Evolutionary conservation across 2,329 filamentous ascomycete genomes (phyloP).

Genomic region (Pyrenochaeta sp.): DNA sequence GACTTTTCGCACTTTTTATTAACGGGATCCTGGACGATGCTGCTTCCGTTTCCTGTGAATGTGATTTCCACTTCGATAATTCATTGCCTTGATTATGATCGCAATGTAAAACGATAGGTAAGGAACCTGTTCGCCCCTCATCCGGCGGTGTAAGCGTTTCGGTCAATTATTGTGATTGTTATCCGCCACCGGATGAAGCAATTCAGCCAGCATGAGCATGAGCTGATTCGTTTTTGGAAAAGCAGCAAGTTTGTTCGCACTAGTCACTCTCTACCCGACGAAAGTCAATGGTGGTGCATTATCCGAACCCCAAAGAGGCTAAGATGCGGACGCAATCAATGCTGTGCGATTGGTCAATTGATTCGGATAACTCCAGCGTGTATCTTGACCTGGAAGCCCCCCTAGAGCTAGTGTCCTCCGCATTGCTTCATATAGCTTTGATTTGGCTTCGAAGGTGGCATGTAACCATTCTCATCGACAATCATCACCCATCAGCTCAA

Average conservation of each 20-base stretch:
- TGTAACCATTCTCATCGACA: background rate
- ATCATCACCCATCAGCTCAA: background rate
- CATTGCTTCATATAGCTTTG: background rate
- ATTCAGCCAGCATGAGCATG: background rate
- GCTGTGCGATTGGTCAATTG: background rate
- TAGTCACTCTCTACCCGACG: background rate
- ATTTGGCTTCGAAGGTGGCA: background rate
- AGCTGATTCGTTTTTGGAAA: background rate
- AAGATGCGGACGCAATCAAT: background rate
- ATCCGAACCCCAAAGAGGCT: background rate
- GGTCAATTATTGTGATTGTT: too few relatives aligned
- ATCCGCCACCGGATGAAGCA: background rate
- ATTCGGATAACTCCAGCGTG: background rate
- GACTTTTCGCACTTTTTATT: too few relatives aligned
- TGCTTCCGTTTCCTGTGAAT: too few relatives aligned
- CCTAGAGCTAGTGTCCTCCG: background rate
- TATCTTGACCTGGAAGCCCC: background rate
- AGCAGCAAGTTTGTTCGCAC: background rate
- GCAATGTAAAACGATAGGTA: too few relatives aligned
- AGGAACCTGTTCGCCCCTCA: too few relatives aligned
- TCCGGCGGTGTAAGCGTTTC: too few relatives aligned
- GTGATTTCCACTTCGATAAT: too few relatives aligned
- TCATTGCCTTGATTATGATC: too few relatives aligned
- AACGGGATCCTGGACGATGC: too few relatives aligned
- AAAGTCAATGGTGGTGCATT: background rate